These are phyloP conservation scores for Crithidia sp. DNA, from an alignment of 208 protist genomes.

Conservation along the genomic window DNA sequence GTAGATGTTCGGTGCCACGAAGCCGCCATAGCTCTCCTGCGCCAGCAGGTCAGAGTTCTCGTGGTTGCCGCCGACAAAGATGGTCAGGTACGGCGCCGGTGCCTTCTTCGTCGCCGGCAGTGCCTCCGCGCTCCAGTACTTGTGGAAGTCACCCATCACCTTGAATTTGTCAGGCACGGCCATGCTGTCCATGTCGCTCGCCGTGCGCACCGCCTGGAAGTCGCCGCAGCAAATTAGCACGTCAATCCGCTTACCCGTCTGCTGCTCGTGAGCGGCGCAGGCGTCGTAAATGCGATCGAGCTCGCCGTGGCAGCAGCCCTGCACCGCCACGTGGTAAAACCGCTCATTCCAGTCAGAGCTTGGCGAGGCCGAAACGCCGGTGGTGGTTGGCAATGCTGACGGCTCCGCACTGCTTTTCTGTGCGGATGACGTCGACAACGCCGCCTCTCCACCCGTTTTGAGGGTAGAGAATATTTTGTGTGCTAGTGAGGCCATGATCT, in stretches of 20 bases:
- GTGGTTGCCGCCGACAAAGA: constrained; percentile 99
- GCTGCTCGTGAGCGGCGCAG: constrained; percentile 76
- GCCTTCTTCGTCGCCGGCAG: neutral
- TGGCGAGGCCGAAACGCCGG: constrained; percentile 12
- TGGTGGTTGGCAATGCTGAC: no score
- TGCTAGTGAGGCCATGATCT: constrained; percentile 25
- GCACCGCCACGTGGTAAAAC: constrained; percentile 92
- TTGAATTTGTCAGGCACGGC: constrained; percentile 96
- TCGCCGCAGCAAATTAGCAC: constrained; percentile 98
- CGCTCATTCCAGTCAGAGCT: constrained; percentile 27
- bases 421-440: neutral
- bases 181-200: constrained; percentile 93
- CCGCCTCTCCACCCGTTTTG: constrained; percentile 7
- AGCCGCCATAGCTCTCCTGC: constrained; percentile 96
- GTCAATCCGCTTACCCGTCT: constrained; percentile 91
- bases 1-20: constrained; percentile 98
- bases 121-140: constrained; percentile 80
- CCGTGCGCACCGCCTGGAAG: constrained; percentile 96
- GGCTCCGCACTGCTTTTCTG: neutral
- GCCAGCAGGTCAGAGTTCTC: constrained; percentile 96
- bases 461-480: constrained; percentile 36
- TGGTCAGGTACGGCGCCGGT: constrained; percentile 96
- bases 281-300: constrained; percentile 96
- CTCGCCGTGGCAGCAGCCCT: constrained; percentile 98
- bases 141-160: constrained; percentile 93